Conservation (phyloP, 192 early-diverging fungal genomes). For the Umbelopsis isabellina region DNA sequence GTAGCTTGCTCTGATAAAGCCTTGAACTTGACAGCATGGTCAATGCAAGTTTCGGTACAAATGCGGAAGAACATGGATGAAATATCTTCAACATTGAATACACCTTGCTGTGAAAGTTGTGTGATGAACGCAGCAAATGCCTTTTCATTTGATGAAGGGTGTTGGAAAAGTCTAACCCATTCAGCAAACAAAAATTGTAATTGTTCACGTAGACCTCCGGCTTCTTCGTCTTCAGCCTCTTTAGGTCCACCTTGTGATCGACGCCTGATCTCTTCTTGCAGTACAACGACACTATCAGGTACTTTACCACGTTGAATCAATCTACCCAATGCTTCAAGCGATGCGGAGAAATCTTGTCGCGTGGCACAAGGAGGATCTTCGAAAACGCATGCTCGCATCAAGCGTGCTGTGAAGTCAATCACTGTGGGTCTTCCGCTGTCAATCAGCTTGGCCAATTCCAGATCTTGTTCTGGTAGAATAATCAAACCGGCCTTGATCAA, state of each 20-base stretch:
- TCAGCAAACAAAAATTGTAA: conserved; percentile 73
- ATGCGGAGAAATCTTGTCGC: conserved; percentile 66
- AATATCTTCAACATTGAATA: conserved; percentile 74
- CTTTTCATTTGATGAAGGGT: conserved; percentile 74
- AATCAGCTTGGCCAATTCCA: conserved; percentile 84
- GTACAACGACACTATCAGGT: conserved; percentile 54
- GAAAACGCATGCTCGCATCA: conserved; percentile 73
- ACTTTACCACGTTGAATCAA: conserved; percentile 67
- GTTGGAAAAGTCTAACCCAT: conserved; percentile 79
- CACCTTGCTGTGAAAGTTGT: conserved; percentile 40
- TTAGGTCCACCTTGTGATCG: conserved; percentile 36
- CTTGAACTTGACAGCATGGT: conserved; percentile 71
- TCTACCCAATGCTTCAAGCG: conserved; percentile 73
- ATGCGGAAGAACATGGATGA: conserved; percentile 90
- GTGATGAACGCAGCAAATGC: conserved; percentile 64
- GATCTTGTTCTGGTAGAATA: conserved; percentile 80
- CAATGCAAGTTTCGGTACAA: conserved; percentile 83
- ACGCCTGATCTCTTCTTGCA: conserved; percentile 62
- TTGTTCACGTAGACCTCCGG: conserved; percentile 55
- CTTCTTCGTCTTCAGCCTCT: conserved; percentile 53
- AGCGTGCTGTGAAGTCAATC: conserved; percentile 75
- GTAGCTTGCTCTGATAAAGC: conserved; percentile 37
- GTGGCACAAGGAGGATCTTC: conserved; percentile 56
- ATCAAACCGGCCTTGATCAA: conserved; percentile 84
- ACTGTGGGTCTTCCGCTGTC: conserved; percentile 72